Base-by-base conservation (phyloP, 192 early-diverging fungal species). In the Mortierella hygrophila region DNA sequence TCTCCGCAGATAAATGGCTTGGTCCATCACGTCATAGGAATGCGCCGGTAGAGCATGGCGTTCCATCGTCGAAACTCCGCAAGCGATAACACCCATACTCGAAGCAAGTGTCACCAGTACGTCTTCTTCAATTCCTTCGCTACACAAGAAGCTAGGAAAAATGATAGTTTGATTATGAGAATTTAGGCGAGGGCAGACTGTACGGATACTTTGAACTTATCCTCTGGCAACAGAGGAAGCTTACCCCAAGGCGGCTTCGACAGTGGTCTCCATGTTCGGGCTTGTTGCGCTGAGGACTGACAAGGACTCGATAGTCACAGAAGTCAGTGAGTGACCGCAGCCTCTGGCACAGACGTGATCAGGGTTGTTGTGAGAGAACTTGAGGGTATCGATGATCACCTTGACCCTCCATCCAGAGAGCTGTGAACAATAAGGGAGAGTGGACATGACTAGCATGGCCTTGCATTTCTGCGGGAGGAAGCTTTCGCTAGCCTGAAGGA, bases 361-460 rank as follows among this genome's bases (percentile, higher is more conserved):
- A 15, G 11, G 29, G 11, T 65, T 65, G 60, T 23, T 65, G 60
- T 65, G 26, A 26, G 54, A 65, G 26, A 32, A 26, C 49, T 57
- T 75, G 37, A 83, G 63, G 18, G 55, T 73, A 6, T 74, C 60
- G n/a, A 83, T 9, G 32, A 78, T 70, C 6, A 78, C 40, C 35
- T 76, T 63, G 0, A 10, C 52, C 6, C 82, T 74, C 82, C 82
- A 85, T 4, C n/a, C 38, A 37, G 71, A 54, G 13, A 75, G 40
- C 23, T 70, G 57, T 18, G 60, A 52, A 41, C 72, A 79, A 10
- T 68, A 47, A 29, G 68, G 49, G 20, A 85, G 65, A 0, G 82
- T 85, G n/a, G 78, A 55, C 74, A 85, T 85, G 54, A 85, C 42
- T 32, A n/a, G 57, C n/a, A 86, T n/a, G 29, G 84, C 84, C 40